Evolutionary conservation across 2,329 filamentous ascomycete species (phyloP).

Genomic region (Helminthosporium solani): DNA sequence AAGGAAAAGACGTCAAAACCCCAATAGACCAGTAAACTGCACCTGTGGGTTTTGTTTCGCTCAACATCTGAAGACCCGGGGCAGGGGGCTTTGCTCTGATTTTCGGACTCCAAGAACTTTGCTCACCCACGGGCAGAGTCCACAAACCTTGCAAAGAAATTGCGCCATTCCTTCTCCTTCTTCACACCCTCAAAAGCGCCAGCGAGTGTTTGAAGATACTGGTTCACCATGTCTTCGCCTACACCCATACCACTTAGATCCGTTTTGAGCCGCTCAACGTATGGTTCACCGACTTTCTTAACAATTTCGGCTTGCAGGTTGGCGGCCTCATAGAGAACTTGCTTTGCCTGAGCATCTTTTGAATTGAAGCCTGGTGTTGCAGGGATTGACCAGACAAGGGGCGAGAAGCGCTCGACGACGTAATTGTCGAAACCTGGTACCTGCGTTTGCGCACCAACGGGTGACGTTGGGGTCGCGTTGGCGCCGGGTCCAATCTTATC

Average conservation of each 20-base stretch:
- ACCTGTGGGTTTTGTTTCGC: no score
- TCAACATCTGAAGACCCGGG: not conserved
- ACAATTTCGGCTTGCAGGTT: constrained; percentile 86
- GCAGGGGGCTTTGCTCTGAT: not conserved
- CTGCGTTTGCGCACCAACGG: constrained; percentile 54
- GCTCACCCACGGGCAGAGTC: constrained; percentile 21
- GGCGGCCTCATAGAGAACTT: constrained; percentile 85
- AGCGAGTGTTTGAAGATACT: constrained; percentile 58
- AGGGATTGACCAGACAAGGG: constrained; percentile 86
- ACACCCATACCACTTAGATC: constrained; percentile 68
- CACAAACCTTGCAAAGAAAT: constrained; percentile 49
- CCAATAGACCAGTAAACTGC: no score
- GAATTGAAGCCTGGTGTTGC: constrained; percentile 76
- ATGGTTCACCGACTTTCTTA: constrained; percentile 80
- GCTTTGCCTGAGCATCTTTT: constrained; percentile 82
- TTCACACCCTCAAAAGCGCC: constrained; percentile 36
- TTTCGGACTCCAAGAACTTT: not conserved
- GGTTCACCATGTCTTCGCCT: constrained; percentile 63
- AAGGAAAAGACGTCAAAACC: not conserved
- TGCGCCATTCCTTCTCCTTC: constrained; percentile 48
- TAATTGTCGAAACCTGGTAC: constrained; percentile 90
- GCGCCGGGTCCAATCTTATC: constrained; percentile 53
- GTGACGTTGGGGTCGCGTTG: constrained; percentile 36
- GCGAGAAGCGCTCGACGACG: constrained; percentile 84
- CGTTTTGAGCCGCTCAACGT: constrained; percentile 67